Conservation (phyloP, 768 basidiomycete genomes). For the Lepiota venenata region DNA sequence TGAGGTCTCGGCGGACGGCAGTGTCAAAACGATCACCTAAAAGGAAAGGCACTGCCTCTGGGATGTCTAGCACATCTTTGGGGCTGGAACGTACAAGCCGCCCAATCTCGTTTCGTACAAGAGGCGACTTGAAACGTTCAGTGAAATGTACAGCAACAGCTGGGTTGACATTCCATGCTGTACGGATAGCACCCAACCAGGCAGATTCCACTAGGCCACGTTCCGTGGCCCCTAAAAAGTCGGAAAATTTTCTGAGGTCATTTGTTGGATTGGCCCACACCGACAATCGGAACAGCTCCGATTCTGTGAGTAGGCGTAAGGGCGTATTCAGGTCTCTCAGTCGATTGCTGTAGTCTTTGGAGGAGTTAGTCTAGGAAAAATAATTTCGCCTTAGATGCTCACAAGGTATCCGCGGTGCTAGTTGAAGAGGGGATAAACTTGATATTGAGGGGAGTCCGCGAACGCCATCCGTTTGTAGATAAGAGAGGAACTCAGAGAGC, state of each 20-base stretch:
- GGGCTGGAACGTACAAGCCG: slow-evolving; percentile 74
- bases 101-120: slow-evolving; percentile 68
- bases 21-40: slow-evolving; percentile 69
- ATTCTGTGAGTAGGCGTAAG: slow-evolving; percentile 82
- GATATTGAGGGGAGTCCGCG: slow-evolving; percentile 56
- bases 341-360: slow-evolving; percentile 50
- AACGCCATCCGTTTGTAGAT: slow-evolving; percentile 71
- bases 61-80: slow-evolving; percentile 61
- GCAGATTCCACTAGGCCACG: slow-evolving; percentile 58
- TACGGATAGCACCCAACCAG: slow-evolving; percentile 69
- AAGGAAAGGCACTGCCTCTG: slow-evolving; percentile 80
- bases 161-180: slow-evolving; percentile 80
- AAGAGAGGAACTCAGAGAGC: slow-evolving; percentile 77
- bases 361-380: neutral
- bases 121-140: slow-evolving; percentile 80
- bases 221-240: slow-evolving; percentile 51
- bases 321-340: slow-evolving; percentile 71
- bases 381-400: slow-evolving; percentile 14
- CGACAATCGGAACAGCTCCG: slow-evolving; percentile 79
- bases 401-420: slow-evolving; percentile 39
- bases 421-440: slow-evolving; percentile 56
- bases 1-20: slow-evolving; percentile 62
- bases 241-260: slow-evolving; percentile 65
- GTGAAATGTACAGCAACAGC: slow-evolving; percentile 77
- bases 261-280: slow-evolving; percentile 92